Evolutionary conservation across 2,329 filamentous ascomycete species (phyloP).

Genomic region (Botrytis aclada): DNA sequence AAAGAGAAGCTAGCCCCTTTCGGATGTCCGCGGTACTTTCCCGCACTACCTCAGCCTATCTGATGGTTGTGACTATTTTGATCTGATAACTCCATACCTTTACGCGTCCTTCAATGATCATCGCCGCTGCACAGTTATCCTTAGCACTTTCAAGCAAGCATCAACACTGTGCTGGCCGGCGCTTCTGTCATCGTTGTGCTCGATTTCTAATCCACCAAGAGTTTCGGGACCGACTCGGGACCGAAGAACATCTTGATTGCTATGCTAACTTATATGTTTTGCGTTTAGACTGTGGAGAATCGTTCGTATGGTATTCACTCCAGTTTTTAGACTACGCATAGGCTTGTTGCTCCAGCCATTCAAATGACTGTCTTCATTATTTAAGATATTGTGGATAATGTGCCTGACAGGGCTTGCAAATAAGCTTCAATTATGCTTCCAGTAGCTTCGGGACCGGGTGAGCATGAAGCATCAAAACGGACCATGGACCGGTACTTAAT

Average conservation of each 20-base stretch:
- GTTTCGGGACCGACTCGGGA: background rate
- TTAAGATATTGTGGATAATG: background rate
- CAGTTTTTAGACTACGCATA: background rate
- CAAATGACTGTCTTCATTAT: no score
- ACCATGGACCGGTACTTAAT: background rate
- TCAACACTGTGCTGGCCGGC: background rate
- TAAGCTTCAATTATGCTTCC: background rate
- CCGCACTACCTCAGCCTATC: background rate
- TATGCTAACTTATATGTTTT: background rate
- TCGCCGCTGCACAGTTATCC: background rate
- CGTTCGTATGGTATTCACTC: background rate
- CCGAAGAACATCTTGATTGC: background rate
- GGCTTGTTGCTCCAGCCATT: background rate
- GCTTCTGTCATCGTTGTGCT: background rate
- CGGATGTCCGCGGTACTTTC: background rate
- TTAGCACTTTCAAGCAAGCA: background rate
- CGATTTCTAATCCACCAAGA: background rate
- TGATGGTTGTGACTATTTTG: background rate
- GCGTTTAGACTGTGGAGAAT: background rate
- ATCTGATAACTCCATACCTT: background rate
- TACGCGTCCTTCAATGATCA: background rate
- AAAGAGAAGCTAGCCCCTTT: background rate
- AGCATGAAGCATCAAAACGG: background rate
- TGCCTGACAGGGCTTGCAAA: background rate
- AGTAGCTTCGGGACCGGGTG: background rate